Percentiles rank a stretch among this genome's conserved stretches.
phyloP scores from a whole-genome alignment of 768 basidiomycete species.

The Russula sp. region DNA sequence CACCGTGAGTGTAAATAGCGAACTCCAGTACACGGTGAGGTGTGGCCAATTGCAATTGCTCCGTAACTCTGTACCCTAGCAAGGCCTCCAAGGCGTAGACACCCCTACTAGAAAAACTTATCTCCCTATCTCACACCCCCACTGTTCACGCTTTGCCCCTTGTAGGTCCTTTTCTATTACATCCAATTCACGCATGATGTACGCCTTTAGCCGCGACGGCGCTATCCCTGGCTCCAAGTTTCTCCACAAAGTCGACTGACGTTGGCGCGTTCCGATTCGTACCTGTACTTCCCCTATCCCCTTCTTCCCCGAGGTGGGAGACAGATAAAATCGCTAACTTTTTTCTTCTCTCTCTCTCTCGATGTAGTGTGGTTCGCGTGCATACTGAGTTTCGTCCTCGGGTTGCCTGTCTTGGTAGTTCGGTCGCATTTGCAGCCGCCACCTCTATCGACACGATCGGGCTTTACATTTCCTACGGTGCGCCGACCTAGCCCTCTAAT shows the following conservation, averaged over 20 bases:
- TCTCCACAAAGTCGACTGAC: constrained; percentile 56
- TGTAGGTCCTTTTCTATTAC: constrained; percentile 68
- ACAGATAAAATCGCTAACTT: not conserved
- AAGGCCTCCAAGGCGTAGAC: too few species aligned
- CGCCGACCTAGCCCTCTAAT: constrained; percentile 10
- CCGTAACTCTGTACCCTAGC: too few species aligned
- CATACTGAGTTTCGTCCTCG: constrained; percentile 67
- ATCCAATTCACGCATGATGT: constrained; percentile 80
- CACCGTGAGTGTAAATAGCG: too few species aligned
- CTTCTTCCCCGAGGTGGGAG: not conserved
- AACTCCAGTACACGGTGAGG: too few species aligned
- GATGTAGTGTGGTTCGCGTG: constrained; percentile 69
- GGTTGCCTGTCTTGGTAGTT: constrained; percentile 63
- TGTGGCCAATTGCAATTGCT: too few species aligned
- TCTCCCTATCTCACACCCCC: not conserved
- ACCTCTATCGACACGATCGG: constrained; percentile 66
- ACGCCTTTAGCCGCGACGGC: constrained; percentile 71
- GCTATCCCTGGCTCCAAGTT: constrained; percentile 63
- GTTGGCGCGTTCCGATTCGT: constrained; percentile 58
- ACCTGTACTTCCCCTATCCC: constrained; percentile 31
- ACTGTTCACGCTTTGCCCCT: not conserved
- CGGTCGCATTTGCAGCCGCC: constrained; percentile 58
- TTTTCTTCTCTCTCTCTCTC: not conserved
- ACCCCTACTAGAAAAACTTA: too few species aligned
- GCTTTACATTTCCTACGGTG: constrained; percentile 69